These are phyloP conservation scores for Cryptococcus sp. DNA, from an alignment of 1,284 basidiomycete species.

Conservation along the genomic window DNA sequence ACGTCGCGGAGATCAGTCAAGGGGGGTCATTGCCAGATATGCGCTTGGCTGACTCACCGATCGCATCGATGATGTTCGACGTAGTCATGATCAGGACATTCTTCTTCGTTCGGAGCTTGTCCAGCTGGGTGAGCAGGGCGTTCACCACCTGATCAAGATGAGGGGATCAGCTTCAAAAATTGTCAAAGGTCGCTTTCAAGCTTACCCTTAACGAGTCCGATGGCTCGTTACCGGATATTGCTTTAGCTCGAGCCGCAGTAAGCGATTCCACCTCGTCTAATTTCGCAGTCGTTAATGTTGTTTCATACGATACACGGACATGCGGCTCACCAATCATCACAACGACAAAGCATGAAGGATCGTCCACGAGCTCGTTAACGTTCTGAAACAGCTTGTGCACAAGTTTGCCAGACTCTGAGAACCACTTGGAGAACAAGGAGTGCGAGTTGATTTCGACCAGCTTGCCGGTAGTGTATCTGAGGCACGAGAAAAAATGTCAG, in stretches of 20 bases:
- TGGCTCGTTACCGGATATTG: slow-evolving; percentile 90
- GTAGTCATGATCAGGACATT: slow-evolving; percentile 97
- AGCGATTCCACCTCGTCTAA: slow-evolving; percentile 94
- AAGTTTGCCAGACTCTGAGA: slow-evolving; percentile 97
- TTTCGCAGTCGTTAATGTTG: neutral
- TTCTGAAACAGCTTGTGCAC: slow-evolving; percentile 90
- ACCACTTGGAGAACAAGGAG: slow-evolving; percentile 95
- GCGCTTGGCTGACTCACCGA: slow-evolving; percentile 62
- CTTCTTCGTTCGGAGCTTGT: slow-evolving; percentile 88
- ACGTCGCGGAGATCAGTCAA: neutral
- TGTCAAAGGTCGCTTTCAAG: slow-evolving; percentile 5
- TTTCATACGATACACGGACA: neutral
- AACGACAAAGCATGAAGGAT: slow-evolving; percentile 86
- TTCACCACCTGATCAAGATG: slow-evolving; percentile 83
- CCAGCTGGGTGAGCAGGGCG: slow-evolving; percentile 92
- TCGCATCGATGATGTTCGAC: slow-evolving; percentile 90
- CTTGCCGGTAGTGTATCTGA: slow-evolving; percentile 78
- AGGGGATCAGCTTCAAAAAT: slow-evolving; percentile 6
- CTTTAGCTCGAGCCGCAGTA: slow-evolving; percentile 90
- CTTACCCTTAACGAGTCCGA: slow-evolving; percentile 87
- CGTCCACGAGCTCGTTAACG: slow-evolving; percentile 83
- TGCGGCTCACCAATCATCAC: slow-evolving; percentile 77
- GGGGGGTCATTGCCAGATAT: neutral
- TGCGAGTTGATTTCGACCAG: slow-evolving; percentile 97
- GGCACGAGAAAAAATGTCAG: neutral